Evolutionary conservation across 1,139 yeast genomes (phyloP), one percentile per base, ranked within the genome.

Genomic region (Geotrichum klebahnii): DNA sequence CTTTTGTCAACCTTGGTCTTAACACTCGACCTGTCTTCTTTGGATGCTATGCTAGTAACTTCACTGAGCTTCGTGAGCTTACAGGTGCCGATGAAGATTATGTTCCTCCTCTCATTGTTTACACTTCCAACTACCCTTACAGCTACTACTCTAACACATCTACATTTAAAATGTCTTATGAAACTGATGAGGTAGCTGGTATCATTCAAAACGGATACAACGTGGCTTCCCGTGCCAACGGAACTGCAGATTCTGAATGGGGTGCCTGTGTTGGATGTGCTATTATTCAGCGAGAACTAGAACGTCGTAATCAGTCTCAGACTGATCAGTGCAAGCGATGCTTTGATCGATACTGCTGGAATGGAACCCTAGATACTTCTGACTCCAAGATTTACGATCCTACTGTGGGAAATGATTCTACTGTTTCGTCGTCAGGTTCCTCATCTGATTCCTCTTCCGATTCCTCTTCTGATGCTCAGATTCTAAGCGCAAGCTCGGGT

Each of bases 231-330:
- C 79, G 88, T 65, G 75, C 77, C 58, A 88, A 88, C 64, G 70
- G 80, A 39, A 84, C 96, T 3, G 70, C 82, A 38, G 95, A 85
- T 61, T 67, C 72, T 1, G 83, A 84, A 50, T 89, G 89, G 83
- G 74, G 78, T 48, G 77, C 84, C 5, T 89, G 97, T 73, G 78
- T 89, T 48, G 87, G 90, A 1, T 89, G 97, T 73, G 97, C 97
- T 6, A 79, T 89, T 49, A 74, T 89, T 52, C 83, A 88, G 67
- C 80, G 96, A 66, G 80, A 84, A 50, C 83, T 84, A 64, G 95
- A 88, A 70, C 77, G 95, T 61, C 70, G 75, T 45, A 82, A 84
- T 31, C 67, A 75, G 28, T 73, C 76, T 17, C 82, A 81, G 55
- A 77, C 89, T 5, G 81, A 77, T 1, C 89, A 84, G 64, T 90